Evolutionary conservation across 768 basidiomycete species (phyloP).

Genomic region (Hemileccinum rubropunctum): DNA sequence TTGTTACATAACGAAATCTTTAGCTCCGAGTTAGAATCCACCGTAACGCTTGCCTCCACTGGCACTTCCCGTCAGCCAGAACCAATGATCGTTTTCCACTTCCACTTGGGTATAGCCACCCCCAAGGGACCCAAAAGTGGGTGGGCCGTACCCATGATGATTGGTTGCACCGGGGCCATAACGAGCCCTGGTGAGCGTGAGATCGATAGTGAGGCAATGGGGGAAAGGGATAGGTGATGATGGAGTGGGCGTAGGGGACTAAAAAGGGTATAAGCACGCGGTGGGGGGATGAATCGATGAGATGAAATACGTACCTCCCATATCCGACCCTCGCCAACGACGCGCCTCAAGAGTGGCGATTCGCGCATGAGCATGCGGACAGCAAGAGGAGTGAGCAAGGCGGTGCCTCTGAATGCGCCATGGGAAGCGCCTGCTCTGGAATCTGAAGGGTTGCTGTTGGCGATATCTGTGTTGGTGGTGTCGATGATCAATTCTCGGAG

Average conservation of each 20-base stretch:
- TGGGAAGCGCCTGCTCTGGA: neutral
- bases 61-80: slow-evolving; percentile 17
- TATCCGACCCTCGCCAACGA: slow-evolving; percentile 48
- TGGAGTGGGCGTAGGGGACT: slow-evolving; percentile 16
- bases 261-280: neutral
- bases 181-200: slow-evolving; percentile 9
- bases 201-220: slow-evolving; percentile 7
- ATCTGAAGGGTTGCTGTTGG: neutral
- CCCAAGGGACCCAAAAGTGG: slow-evolving; percentile 15
- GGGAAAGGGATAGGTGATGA: slow-evolving; percentile 8
- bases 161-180: slow-evolving; percentile 12
- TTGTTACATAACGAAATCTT: too few relatives aligned
- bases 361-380: slow-evolving; percentile 43
- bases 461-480: neutral
- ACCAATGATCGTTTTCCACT: slow-evolving; percentile 20
- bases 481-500: slow-evolving; percentile 21
- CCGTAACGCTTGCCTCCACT: slow-evolving; percentile 4
- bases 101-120: slow-evolving; percentile 21
- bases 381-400: slow-evolving; percentile 41
- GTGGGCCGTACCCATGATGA: slow-evolving; percentile 12
- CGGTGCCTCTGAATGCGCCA: neutral
- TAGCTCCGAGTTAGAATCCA: neutral
- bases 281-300: too few relatives aligned
- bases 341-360: slow-evolving; percentile 36
- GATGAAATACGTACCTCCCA: slow-evolving; percentile 44